Conservation (phyloP, 495 filamentous ascomycete species). For the Parathielavia appendiculata region DNA sequence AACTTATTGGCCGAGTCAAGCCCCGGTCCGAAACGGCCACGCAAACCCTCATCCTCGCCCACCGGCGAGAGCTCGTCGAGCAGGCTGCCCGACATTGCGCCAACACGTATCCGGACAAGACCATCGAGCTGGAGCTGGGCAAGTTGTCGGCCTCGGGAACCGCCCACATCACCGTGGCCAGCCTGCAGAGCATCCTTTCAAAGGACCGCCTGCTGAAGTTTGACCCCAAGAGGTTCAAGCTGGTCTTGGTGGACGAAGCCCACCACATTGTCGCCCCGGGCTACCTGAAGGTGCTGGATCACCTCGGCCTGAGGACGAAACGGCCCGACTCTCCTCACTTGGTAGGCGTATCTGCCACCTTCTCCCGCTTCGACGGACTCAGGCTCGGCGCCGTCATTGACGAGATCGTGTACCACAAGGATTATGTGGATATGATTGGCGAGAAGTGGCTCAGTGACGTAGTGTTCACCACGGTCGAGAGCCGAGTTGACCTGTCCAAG, state of each 20-base stretch:
- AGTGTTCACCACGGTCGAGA: slow-evolving; percentile 86
- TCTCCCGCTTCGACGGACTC: slow-evolving; percentile 86
- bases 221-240: slow-evolving; percentile 73
- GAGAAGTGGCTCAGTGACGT: slow-evolving; percentile 81
- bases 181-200: slow-evolving; percentile 71
- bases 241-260: slow-evolving; percentile 94
- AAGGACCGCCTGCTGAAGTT: slow-evolving; percentile 73
- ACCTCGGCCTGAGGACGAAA: slow-evolving; percentile 65
- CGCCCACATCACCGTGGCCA: slow-evolving; percentile 95
- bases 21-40: slow-evolving; percentile 51
- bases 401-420: slow-evolving; percentile 94
- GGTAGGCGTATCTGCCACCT: slow-evolving; percentile 90
- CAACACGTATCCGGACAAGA: slow-evolving; percentile 70
- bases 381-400: slow-evolving; percentile 83
- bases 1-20: slow-evolving; percentile 76
- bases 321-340: slow-evolving; percentile 58
- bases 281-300: slow-evolving; percentile 64
- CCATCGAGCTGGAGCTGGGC: slow-evolving; percentile 87
- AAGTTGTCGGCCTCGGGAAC: slow-evolving; percentile 62
- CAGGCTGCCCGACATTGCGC: slow-evolving; percentile 84
- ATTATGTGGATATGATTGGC: slow-evolving; percentile 94
- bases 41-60: slow-evolving; percentile 86
- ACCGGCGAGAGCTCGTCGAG: slow-evolving; percentile 91
- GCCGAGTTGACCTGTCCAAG: slow-evolving; percentile 65
- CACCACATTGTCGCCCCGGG: slow-evolving; percentile 87